A percentile compares a stretch with the other conserved stretches of the same genome.
phyloP scores from a whole-genome alignment of 1,284 basidiomycete species.

The Cryptococcus sp. region DNA sequence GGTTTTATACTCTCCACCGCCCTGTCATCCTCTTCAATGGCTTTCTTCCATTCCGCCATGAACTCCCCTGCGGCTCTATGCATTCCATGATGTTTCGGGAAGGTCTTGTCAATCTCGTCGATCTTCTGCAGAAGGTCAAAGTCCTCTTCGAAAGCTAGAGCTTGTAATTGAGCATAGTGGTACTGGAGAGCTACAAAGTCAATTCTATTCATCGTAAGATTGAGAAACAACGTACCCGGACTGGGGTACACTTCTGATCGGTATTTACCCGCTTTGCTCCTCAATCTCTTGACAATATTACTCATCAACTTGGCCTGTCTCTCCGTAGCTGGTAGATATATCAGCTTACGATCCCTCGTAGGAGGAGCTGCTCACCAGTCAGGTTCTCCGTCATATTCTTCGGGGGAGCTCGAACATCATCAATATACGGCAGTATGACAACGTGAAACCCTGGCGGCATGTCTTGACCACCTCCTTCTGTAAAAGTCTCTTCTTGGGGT shows the following conservation, averaged over 20 bases:
- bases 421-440: conserved; percentile 84
- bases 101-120: conserved; percentile 59
- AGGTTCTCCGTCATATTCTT: conserved; percentile 44
- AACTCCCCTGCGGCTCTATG: conserved; percentile 74
- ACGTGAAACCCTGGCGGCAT: conserved; percentile 89
- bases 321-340: conserved; percentile 56
- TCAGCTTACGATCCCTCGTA: conserved; percentile 58
- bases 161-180: conserved; percentile 85
- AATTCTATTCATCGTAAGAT: not conserved
- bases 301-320: conserved; percentile 64
- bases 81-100: conserved; percentile 72
- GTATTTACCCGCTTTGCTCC: conserved; percentile 72
- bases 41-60: conserved; percentile 69
- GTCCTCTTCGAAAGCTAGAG: conserved; percentile 83
- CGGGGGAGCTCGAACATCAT: conserved; percentile 81
- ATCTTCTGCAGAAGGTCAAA: conserved; percentile 65
- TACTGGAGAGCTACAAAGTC: conserved; percentile 57
- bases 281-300: conserved; percentile 72
- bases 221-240: conserved; percentile 64
- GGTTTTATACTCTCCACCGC: conserved; percentile 39
- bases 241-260: conserved; percentile 87
- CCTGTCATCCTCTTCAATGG: conserved; percentile 62
- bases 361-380: conserved; percentile 50
- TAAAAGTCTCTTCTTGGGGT: conserved; percentile 76
- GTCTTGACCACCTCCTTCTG: conserved; percentile 66